phyloP scores from a whole-genome alignment of 139 green algal genomes.

The Chlamydomonas schloesseri region DNA sequence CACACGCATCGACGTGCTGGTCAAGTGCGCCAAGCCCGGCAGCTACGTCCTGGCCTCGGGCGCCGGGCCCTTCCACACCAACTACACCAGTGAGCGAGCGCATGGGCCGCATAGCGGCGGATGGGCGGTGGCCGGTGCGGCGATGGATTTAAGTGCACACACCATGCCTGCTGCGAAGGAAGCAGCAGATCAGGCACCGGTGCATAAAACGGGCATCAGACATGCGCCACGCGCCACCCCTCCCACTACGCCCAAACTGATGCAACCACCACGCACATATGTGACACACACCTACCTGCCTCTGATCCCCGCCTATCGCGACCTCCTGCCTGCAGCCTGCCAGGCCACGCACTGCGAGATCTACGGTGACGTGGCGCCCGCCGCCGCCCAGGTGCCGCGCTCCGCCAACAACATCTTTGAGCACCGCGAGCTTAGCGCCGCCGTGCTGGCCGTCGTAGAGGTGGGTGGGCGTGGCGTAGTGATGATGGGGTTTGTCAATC shows the following conservation, averaged over 20 bases:
- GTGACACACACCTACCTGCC: background rate
- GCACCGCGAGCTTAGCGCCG: background rate
- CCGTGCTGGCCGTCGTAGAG: constrained; percentile 2
- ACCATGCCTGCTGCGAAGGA: too few relatives aligned
- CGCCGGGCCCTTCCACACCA: constrained; percentile 30
- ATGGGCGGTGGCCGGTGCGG: too few relatives aligned
- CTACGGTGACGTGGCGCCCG: background rate
- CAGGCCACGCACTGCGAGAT: constrained; percentile 30
- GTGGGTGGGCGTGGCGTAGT: background rate
- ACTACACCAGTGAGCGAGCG: background rate
- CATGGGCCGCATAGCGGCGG: too few relatives aligned
- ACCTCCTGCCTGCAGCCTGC: background rate
- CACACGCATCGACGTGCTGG: constrained; percentile 20
- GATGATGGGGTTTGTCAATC: too few relatives aligned
- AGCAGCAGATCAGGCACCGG: too few relatives aligned
- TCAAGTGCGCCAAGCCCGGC: constrained; percentile 16
- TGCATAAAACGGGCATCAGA: too few relatives aligned
- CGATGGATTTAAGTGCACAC: too few relatives aligned
- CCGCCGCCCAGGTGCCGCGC: background rate
- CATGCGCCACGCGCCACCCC: too few relatives aligned
- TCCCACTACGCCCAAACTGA: too few relatives aligned
- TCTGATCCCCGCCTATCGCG: too few relatives aligned
- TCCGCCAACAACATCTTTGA: constrained; percentile 21
- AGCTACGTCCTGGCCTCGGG: constrained; percentile 15
- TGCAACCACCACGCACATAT: background rate